Percentiles rank a stretch among this genome's conserved stretches.
Conservation (phyloP, 202 grass and related monocot genomes). For the Musa balbisiana region DNA sequence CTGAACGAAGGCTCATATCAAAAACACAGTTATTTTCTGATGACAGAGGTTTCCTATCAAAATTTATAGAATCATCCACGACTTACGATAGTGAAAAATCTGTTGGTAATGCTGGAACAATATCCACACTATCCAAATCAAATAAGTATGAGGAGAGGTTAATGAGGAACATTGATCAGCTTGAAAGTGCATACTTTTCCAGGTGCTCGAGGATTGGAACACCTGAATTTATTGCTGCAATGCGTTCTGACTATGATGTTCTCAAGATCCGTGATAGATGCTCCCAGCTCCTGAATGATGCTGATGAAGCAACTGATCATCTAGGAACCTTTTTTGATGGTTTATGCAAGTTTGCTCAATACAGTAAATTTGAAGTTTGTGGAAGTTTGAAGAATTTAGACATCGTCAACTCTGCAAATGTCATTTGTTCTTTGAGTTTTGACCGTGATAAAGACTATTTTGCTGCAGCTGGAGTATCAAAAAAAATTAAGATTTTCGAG, state of each 20-base stretch:
- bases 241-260: slow-evolving; percentile 54
- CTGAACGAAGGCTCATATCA: slow-evolving; percentile 47
- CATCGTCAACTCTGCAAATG: slow-evolving; percentile 76
- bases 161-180: slow-evolving; percentile 65
- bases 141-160: slow-evolving; percentile 58
- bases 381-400: slow-evolving; percentile 80
- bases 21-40: slow-evolving; percentile 33
- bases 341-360: slow-evolving; percentile 84
- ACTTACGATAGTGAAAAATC: slow-evolving; percentile 12
- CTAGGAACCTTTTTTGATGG: slow-evolving; percentile 81
- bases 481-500: slow-evolving; percentile 99
- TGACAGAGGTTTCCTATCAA: slow-evolving; percentile 19
- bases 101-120: slow-evolving; percentile 24
- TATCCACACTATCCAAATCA: slow-evolving; percentile 38
- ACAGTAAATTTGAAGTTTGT: slow-evolving; percentile 73
- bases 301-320: slow-evolving; percentile 36
- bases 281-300: slow-evolving; percentile 36
- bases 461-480: slow-evolving; percentile 91
- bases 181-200: slow-evolving; percentile 87
- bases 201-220: slow-evolving; percentile 54
- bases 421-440: slow-evolving; percentile 94
- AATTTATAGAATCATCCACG: slow-evolving; percentile 23
- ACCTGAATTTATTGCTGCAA: slow-evolving; percentile 30
- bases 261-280: slow-evolving; percentile 55
- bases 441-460: slow-evolving; percentile 97